Evolutionary conservation across 805 yeast genomes (phyloP).

Genomic region (Zygosaccharomyces bailii): DNA sequence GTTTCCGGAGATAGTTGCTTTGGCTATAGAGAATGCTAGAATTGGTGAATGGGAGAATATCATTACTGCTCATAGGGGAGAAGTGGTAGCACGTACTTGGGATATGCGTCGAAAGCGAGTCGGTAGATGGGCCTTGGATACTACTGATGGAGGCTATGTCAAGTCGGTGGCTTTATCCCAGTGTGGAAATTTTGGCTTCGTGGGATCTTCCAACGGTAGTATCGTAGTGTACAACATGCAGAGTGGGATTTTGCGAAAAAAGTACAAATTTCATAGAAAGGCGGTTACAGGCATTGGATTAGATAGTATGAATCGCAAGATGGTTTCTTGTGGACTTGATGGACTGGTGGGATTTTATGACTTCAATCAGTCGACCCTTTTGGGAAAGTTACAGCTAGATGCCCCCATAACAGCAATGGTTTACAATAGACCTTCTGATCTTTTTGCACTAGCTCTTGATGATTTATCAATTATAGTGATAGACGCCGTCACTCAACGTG

Average conservation of each 20-base stretch:
- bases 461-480: conserved; percentile 79
- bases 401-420: conserved; percentile 76
- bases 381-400: conserved; percentile 64
- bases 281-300: conserved; percentile 85
- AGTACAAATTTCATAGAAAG: conserved; percentile 65
- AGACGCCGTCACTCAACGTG: conserved; percentile 74
- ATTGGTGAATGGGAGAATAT: conserved; percentile 93
- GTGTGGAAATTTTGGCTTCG: conserved; percentile 92
- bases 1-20: conserved; percentile 67
- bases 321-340: conserved; percentile 86
- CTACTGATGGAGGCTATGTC: conserved; percentile 75
- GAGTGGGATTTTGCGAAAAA: conserved; percentile 77
- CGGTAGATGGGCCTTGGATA: conserved; percentile 66
- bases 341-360: conserved; percentile 86
- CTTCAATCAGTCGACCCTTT: conserved; percentile 64
- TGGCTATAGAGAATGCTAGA: conserved; percentile 71
- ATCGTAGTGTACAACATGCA: conserved; percentile 86
- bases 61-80: conserved; percentile 82
- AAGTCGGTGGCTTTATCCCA: conserved; percentile 76
- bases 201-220: conserved; percentile 85
- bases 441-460: conserved; percentile 82
- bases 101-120: conserved; percentile 71
- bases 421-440: conserved; percentile 77
- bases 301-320: conserved; percentile 84
- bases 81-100: conserved; percentile 87